phyloP scores from a whole-genome alignment of 1,139 yeast genomes.

The Kodamaea suecica region DNA sequence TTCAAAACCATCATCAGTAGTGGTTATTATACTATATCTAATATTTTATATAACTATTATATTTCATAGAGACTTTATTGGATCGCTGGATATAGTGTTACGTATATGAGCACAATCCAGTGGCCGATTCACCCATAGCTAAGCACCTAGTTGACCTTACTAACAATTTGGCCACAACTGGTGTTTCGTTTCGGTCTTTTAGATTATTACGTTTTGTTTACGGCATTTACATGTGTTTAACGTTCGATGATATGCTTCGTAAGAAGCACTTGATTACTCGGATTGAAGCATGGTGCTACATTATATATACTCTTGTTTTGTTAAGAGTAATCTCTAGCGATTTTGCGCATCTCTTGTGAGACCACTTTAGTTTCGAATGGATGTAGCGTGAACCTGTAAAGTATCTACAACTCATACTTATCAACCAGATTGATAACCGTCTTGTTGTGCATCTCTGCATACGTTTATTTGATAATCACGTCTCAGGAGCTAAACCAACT shows the following conservation, averaged over 20 bases:
- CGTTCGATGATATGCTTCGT: slow-evolving; percentile 3
- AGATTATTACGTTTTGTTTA: slow-evolving; percentile 27
- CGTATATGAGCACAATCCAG: slow-evolving; percentile 16
- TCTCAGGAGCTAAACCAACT: no score
- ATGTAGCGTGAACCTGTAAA: no score
- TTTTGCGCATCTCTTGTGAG: no score
- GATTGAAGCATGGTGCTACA: slow-evolving; percentile 32
- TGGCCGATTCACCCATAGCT: slow-evolving; percentile 19
- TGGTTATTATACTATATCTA: slow-evolving; percentile 21
- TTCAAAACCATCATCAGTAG: slow-evolving; percentile 19
- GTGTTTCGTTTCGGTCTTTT: slow-evolving; percentile 31
- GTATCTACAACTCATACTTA: no score
- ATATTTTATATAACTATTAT: slow-evolving; percentile 20
- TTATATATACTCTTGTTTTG: slow-evolving; percentile 3
- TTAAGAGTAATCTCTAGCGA: no score
- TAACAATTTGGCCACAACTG: slow-evolving; percentile 20
- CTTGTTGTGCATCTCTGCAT: no score
- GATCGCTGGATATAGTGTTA: slow-evolving; percentile 10
- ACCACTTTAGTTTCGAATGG: no score
- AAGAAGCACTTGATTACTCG: slow-evolving; percentile 14
- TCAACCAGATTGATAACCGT: no score
- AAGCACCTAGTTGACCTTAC: slow-evolving; percentile 20
- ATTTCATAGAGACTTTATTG: slow-evolving; percentile 18
- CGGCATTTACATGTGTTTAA: slow-evolving; percentile 21
- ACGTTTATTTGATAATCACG: no score